Conservation (phyloP, 192 early-diverging fungal species). For the Coemansia sp. region DNA sequence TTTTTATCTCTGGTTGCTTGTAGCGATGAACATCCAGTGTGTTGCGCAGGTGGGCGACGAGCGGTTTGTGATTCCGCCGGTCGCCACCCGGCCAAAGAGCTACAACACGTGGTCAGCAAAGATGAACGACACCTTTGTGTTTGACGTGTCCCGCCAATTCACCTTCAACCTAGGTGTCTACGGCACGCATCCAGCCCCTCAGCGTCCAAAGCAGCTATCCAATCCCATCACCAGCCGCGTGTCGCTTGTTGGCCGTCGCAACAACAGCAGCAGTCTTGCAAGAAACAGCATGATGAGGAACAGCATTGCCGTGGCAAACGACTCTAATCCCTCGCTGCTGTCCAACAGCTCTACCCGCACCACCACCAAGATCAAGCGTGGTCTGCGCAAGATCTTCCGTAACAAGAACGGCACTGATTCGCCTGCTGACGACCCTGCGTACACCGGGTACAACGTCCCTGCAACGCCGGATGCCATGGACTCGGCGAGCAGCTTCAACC, state of each 20-base stretch:
- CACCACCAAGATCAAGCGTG: conserved; percentile 36
- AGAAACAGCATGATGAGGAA: conserved; percentile 8
- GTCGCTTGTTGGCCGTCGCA: conserved; percentile 19
- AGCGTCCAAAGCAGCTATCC: conserved; percentile 6
- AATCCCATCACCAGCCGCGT: conserved; percentile 24
- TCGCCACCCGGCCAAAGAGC: conserved; percentile 31
- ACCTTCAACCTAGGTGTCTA: conserved; percentile 51
- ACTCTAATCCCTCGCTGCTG: conserved; percentile 39
- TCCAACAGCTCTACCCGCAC: conserved; percentile 33
- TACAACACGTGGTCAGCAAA: conserved; percentile 43
- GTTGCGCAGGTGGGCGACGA: conserved; percentile 50
- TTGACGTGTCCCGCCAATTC: conserved; percentile 50
- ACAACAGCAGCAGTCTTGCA: conserved; percentile 13
- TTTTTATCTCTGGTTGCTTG: conserved; percentile 3
- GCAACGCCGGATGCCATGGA: conserved; percentile 4
- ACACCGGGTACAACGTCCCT: conserved; percentile 21
- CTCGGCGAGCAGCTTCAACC: conserved; percentile 5
- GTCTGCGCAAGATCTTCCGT: conserved; percentile 51
- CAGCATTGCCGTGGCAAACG: conserved; percentile 20
- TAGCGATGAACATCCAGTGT: conserved; percentile 52
- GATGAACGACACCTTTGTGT: conserved; percentile 56
- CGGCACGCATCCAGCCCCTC: conserved; percentile 30
- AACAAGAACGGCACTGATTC: conserved; percentile 30
- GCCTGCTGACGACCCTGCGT: conserved; percentile 31
- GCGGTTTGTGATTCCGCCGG: conserved; percentile 49